Evolutionary conservation across 2,329 filamentous ascomycete species (phyloP).

Genomic region (Pezicula rhizophila): DNA sequence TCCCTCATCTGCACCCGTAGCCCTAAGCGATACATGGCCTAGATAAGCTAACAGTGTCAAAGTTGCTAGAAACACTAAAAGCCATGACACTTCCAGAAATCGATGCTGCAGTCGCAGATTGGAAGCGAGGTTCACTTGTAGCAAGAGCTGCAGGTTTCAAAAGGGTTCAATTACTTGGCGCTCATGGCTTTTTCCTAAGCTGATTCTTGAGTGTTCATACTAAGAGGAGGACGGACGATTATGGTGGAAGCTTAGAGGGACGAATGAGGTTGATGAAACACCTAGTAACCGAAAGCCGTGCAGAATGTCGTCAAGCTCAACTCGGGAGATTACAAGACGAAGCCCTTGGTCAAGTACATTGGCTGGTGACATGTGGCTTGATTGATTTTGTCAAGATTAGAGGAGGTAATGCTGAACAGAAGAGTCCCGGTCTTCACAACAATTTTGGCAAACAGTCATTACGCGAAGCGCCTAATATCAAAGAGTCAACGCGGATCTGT

Average conservation of each 20-base stretch:
- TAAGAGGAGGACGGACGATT: constrained; percentile 48
- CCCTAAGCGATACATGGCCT: constrained; percentile 31
- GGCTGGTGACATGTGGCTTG: constrained; percentile 5
- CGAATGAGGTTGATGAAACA: constrained; percentile 8
- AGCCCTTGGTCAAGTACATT: constrained; percentile 8
- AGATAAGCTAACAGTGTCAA: constrained; percentile 22
- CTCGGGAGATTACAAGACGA: constrained; percentile 10
- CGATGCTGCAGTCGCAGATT: constrained; percentile 4
- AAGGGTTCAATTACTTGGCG: constrained; percentile 45
- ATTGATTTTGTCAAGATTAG: constrained; percentile 14
- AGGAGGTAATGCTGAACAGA: constrained; percentile 3
- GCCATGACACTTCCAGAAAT: constrained; percentile 1
- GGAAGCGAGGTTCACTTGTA: constrained; percentile 34
- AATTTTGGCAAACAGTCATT: not conserved
- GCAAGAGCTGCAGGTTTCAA: constrained; percentile 41
- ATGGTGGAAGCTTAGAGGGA: constrained; percentile 37
- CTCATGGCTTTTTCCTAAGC: constrained; percentile 52
- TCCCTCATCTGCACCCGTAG: constrained; percentile 35
- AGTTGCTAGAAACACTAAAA: constrained; percentile 8
- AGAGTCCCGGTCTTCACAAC: constrained; percentile 4
- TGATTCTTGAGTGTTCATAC: constrained; percentile 47
- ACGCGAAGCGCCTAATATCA: constrained; percentile 2
- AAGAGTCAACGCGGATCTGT: constrained; percentile 8
- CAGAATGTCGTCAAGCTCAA: constrained; percentile 10
- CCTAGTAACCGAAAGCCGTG: constrained; percentile 8